Evolutionary conservation across 2,329 filamentous ascomycete species (phyloP).

Genomic region (Elsinoe arachidis): DNA sequence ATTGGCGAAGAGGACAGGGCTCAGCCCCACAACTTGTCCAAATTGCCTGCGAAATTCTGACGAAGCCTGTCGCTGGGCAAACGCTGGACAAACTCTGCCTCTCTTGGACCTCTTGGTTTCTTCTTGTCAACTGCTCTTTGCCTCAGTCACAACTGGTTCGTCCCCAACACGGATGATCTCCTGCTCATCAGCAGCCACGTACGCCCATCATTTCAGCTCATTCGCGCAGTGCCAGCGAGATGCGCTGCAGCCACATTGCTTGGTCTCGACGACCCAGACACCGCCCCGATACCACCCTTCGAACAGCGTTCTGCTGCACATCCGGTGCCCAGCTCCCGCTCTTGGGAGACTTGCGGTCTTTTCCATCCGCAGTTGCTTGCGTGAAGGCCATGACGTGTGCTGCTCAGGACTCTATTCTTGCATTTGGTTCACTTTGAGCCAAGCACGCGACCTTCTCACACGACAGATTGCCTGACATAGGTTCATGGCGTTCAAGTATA

Average conservation of each 20-base stretch:
- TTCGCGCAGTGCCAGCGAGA: background rate
- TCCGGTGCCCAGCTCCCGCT: background rate
- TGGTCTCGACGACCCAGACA: background rate
- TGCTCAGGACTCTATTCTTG: constrained; percentile 6
- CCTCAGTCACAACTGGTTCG: background rate
- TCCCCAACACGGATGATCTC: background rate
- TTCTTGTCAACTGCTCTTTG: background rate
- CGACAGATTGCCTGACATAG: background rate
- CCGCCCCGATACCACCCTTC: background rate
- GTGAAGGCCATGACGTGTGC: constrained; percentile 8
- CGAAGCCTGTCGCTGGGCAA: constrained; percentile 6
- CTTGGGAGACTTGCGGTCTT: background rate
- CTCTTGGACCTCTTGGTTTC: constrained; percentile 2
- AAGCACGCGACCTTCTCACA: background rate
- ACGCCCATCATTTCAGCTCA: background rate
- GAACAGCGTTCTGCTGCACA: background rate
- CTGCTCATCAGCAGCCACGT: background rate
- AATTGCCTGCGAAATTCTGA: background rate
- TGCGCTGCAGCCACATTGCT: constrained; percentile 4
- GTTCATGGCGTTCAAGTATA: background rate
- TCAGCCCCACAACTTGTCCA: background rate
- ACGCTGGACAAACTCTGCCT: background rate
- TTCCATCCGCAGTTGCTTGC: constrained; percentile 7
- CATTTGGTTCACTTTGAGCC: background rate
- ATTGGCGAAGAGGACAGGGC: background rate